phyloP scores from a whole-genome alignment of 208 protist species.

The Leishmania martiniquensis region DNA sequence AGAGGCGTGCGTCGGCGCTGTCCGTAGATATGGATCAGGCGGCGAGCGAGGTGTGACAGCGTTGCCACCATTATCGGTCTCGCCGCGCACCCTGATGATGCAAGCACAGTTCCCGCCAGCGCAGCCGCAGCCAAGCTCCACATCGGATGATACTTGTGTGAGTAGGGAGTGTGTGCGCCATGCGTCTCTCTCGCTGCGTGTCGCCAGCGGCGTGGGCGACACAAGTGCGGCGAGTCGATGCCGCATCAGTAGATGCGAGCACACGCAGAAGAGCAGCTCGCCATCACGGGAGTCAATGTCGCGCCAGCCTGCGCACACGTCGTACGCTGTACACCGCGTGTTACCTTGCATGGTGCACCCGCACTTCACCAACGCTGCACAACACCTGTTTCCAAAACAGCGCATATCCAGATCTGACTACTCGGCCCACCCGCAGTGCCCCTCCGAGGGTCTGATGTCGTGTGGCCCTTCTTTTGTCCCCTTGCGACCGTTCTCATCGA shows the following conservation, averaged over 20 bases:
- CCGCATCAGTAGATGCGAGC: background rate
- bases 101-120: background rate
- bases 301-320: background rate
- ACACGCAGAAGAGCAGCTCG: background rate
- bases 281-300: background rate
- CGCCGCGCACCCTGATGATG: background rate
- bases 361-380: constrained; percentile 13
- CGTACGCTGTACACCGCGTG: constrained; percentile 33
- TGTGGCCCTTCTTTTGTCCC: too few relatives aligned
- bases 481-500: background rate
- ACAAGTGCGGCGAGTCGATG: background rate
- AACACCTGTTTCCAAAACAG: background rate
- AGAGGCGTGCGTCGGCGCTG: background rate
- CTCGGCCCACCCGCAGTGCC: background rate
- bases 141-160: background rate
- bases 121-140: background rate
- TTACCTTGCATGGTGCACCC: constrained; percentile 19
- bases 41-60: background rate
- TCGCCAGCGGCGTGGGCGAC: background rate
- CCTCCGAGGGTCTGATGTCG: background rate
- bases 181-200: background rate
- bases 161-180: background rate
- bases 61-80: background rate
- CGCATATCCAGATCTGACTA: background rate
- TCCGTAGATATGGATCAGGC: background rate